phyloP scores from a whole-genome alignment of 2,329 filamentous ascomycete genomes.

The Dothideomycetidae sp. region DNA sequence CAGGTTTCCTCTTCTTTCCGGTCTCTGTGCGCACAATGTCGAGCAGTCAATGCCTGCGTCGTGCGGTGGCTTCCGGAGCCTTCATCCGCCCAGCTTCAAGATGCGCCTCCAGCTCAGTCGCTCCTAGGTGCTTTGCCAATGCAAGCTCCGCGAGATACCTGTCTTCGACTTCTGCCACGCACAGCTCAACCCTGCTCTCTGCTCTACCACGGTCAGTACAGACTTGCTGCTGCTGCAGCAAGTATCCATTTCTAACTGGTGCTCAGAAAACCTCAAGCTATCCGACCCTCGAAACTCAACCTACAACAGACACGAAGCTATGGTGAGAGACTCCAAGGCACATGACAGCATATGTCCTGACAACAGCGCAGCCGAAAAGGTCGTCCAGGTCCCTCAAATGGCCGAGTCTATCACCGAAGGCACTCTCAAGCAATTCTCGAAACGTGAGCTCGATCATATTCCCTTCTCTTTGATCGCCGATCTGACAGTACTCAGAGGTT shows the following conservation, averaged over 20 bases:
- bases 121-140: conserved; percentile 5
- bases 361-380: conserved; percentile 48
- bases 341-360: too few species aligned
- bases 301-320: conserved; percentile 17
- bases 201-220: background rate
- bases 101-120: conserved; percentile 10
- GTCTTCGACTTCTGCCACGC: conserved; percentile 10
- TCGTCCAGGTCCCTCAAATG: conserved; percentile 94
- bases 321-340: conserved; percentile 22
- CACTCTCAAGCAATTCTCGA: conserved; percentile 88
- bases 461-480: too few species aligned
- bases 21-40: conserved; percentile 18
- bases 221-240: too few species aligned
- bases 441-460: conserved; percentile 36
- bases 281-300: conserved; percentile 7
- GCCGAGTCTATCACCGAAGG: conserved; percentile 97
- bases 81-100: conserved; percentile 17
- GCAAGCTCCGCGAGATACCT: conserved; percentile 10
- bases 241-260: conserved; percentile 8
- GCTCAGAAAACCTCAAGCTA: conserved; percentile 9
- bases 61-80: conserved; percentile 18
- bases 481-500: conserved; percentile 40
- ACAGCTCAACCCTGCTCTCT: conserved; percentile 9
- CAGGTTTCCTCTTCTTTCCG: conserved; percentile 3
- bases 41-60: conserved; percentile 26